A percentile compares a stretch with the other conserved stretches of the same genome.
phyloP scores from a whole-genome alignment of 805 yeast genomes.

The Spathaspora arborariae region DNA sequence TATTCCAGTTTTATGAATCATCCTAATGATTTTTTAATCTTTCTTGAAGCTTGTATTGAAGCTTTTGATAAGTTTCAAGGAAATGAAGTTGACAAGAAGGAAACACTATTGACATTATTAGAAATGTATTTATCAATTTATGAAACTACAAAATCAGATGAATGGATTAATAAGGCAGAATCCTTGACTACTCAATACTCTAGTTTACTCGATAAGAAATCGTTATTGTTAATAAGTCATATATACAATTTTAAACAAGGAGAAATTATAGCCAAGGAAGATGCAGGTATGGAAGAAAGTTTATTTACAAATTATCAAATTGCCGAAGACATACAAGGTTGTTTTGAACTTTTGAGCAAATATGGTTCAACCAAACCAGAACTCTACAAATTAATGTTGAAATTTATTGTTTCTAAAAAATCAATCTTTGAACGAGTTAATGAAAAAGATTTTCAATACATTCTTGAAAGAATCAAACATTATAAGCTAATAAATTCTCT shows the following conservation, averaged over 20 bases:
- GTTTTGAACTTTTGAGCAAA: slow-evolving; percentile 52
- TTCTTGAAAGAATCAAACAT: slow-evolving; percentile 52
- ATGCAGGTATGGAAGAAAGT: slow-evolving; percentile 51
- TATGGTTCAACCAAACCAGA: slow-evolving; percentile 63
- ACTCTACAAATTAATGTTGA: slow-evolving; percentile 61
- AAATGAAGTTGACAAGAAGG: slow-evolving; percentile 61
- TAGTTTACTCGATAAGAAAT: slow-evolving; percentile 50
- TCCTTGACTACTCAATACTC: slow-evolving; percentile 45
- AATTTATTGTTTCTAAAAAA: slow-evolving; percentile 56
- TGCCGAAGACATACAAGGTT: slow-evolving; percentile 52
- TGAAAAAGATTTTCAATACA: slow-evolving; percentile 34
- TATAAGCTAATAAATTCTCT: slow-evolving; percentile 62
- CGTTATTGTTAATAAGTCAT: slow-evolving; percentile 54
- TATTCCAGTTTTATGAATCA: slow-evolving; percentile 84
- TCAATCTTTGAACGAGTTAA: slow-evolving; percentile 47
- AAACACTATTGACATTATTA: slow-evolving; percentile 70
- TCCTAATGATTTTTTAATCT: slow-evolving; percentile 85
- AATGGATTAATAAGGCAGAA: slow-evolving; percentile 71
- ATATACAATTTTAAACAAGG: slow-evolving; percentile 52
- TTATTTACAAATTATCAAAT: slow-evolving; percentile 64
- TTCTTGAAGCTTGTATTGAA: slow-evolving; percentile 85
- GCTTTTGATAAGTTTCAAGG: slow-evolving; percentile 77
- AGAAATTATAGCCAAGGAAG: slow-evolving; percentile 38
- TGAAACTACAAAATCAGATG: slow-evolving; percentile 25
- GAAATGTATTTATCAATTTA: slow-evolving; percentile 75